These are phyloP conservation scores for Xerocomus nothofagi DNA, from an alignment of 1,284 basidiomycete genomes.

Conservation along the genomic window DNA sequence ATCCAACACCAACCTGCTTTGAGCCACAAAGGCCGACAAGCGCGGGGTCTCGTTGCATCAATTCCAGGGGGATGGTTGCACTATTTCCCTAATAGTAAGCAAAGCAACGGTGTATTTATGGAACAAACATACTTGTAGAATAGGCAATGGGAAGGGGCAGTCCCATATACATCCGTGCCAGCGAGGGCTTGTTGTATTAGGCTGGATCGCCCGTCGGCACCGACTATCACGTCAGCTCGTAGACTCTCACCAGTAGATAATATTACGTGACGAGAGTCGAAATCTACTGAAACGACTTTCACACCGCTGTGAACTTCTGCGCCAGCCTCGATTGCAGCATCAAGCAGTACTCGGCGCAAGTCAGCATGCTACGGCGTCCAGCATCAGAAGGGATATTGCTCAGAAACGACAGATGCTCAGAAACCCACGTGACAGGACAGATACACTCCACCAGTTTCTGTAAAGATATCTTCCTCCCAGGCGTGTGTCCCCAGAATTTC, in stretches of 20 bases:
- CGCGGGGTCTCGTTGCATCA: slow-evolving; percentile 40
- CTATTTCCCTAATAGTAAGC: slow-evolving; percentile 31
- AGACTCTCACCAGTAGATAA: slow-evolving; percentile 49
- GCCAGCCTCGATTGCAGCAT: slow-evolving; percentile 46
- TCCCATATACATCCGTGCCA: slow-evolving; percentile 15
- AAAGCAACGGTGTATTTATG: neutral
- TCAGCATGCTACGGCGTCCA: slow-evolving; percentile 27
- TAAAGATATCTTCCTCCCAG: slow-evolving; percentile 55
- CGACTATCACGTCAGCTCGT: slow-evolving; percentile 58
- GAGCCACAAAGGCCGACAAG: slow-evolving; percentile 34
- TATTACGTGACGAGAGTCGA: slow-evolving; percentile 33
- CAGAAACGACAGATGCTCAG: neutral
- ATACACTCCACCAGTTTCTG: slow-evolving; percentile 56
- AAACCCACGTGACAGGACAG: slow-evolving; percentile 50
- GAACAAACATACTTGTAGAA: slow-evolving; percentile 47
- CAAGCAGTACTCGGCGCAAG: slow-evolving; percentile 40
- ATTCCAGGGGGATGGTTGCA: slow-evolving; percentile 43
- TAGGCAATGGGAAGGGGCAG: slow-evolving; percentile 25
- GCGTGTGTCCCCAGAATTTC: slow-evolving; percentile 50
- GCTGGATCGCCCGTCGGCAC: slow-evolving; percentile 54
- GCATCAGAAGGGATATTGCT: slow-evolving; percentile 2
- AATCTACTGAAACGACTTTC: slow-evolving; percentile 41
- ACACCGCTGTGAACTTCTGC: slow-evolving; percentile 43
- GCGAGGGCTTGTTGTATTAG: slow-evolving; percentile 20
- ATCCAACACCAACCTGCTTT: slow-evolving; percentile 33